Percentiles rank a stretch among this genome's conserved stretches.
Evolutionary conservation across 331 rosid genomes (phyloP).

Genomic region (Spiraea crenata): DNA sequence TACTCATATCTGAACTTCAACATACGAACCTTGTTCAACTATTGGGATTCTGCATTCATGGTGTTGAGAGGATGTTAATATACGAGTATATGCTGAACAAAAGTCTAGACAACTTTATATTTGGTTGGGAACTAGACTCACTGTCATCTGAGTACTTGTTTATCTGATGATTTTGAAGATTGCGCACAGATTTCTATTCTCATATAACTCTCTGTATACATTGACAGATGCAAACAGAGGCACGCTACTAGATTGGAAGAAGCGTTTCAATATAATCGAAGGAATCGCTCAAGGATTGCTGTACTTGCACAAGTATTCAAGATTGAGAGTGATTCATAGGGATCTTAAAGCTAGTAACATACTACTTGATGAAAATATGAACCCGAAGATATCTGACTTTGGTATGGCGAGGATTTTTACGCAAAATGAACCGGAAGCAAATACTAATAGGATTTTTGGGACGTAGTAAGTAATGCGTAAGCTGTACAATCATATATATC

Average conservation of each 20-base stretch:
- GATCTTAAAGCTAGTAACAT: conserved; percentile 22
- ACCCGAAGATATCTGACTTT: conserved; percentile 22
- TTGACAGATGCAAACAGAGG: conserved; percentile 19
- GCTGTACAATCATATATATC: too few relatives aligned
- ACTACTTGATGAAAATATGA: conserved; percentile 21
- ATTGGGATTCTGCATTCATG: conserved; percentile 16
- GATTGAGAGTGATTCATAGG: conserved; percentile 21
- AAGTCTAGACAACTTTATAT: conserved; percentile 13
- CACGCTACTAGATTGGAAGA: conserved; percentile 15
- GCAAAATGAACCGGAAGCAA: conserved; percentile 9
- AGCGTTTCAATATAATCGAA: conserved; percentile 16
- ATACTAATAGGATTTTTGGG: conserved; percentile 11
- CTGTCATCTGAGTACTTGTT: neutral
- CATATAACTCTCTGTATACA: neutral
- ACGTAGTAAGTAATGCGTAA: conserved; percentile 8
- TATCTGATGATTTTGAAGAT: too few relatives aligned
- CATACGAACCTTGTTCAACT: conserved; percentile 20
- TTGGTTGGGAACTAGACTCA: neutral
- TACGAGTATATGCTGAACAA: conserved; percentile 13
- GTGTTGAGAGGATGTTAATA: conserved; percentile 14
- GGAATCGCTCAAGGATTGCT: conserved; percentile 19
- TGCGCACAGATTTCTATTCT: too few relatives aligned
- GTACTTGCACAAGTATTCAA: conserved; percentile 20
- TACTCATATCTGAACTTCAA: conserved; percentile 21
- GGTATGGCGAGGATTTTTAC: conserved; percentile 22